Evolutionary conservation across 2,329 filamentous ascomycete genomes (phyloP), one percentile per base, ranked within the genome.

Genomic region (Aurifilum marmelostoma): DNA sequence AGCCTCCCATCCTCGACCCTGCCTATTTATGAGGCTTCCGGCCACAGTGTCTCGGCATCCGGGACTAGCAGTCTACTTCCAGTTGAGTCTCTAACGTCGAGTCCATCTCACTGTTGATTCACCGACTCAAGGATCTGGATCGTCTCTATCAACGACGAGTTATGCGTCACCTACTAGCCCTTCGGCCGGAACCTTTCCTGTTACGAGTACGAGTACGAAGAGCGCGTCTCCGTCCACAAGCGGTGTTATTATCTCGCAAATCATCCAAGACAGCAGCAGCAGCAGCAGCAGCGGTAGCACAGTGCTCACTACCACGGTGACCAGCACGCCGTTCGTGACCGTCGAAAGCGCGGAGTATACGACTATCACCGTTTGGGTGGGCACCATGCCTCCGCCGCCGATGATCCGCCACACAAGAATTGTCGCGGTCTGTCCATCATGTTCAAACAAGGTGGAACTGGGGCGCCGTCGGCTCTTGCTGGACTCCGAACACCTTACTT

Each of bases 321-420:
- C 12, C 34, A 43, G 50, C 27, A 65, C 24, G n/a, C 14, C 11
- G 3, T 21, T 8, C n/a, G 8, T 34, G 16, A 56, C 37, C 4
- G 24, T 58, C 21, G n/a, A 39, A 18, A 39, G 32, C 50, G 50
- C 47, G 63, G 63, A 58, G 34, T 56, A 65, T 27, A 43, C 63
- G 34, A 65, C 63, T 39, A 58, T 56, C 63, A 58, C 63, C 63
- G 50, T 56, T n/a, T 37, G 18, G 11, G 4, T 9, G 29, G 63
- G n/a, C 27, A 41, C 32, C 24, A 54, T 34, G 12, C 50, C 50
- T 7, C 34, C 18, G 32, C 47, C 52, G 29, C 63, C 63, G 32
- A 54, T 34, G 47, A 32, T 65, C 8, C 21, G 43, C 24, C 24
- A 37, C 7, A 56, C 63, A 11, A 65, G 24, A 12, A 65, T 34